These are phyloP conservation scores for Arthromyces matolae DNA, from an alignment of 768 basidiomycete species.

Conservation along the genomic window DNA sequence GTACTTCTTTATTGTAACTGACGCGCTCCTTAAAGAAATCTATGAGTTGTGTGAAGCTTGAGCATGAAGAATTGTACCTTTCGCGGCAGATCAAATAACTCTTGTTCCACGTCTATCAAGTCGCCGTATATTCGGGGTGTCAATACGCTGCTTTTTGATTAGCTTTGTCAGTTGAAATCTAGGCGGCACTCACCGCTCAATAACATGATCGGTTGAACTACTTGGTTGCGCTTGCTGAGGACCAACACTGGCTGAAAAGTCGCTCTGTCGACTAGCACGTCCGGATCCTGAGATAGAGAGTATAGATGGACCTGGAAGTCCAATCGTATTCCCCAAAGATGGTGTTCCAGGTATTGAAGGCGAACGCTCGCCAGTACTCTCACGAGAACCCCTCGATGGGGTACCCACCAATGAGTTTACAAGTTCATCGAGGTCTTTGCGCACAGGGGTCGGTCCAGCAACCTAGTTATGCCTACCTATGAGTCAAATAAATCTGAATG, in stretches of 20 bases:
- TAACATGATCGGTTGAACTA: slow-evolving; percentile 63
- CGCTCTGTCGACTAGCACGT: slow-evolving; percentile 67
- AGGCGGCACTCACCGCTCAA: slow-evolving; percentile 54
- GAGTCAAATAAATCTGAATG: background rate
- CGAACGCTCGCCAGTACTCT: slow-evolving; percentile 62
- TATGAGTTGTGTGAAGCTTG: background rate
- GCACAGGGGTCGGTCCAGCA: slow-evolving; percentile 36
- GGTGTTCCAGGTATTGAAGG: slow-evolving; percentile 77
- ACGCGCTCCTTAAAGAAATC: slow-evolving; percentile 61
- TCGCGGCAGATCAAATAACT: slow-evolving; percentile 85
- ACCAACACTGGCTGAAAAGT: slow-evolving; percentile 47
- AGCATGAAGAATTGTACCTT: slow-evolving; percentile 44
- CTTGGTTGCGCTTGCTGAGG: slow-evolving; percentile 43
- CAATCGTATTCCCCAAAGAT: slow-evolving; percentile 35
- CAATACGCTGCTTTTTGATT: slow-evolving; percentile 40
- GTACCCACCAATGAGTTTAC: slow-evolving; percentile 58
- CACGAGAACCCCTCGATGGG: slow-evolving; percentile 39
- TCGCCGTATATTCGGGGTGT: slow-evolving; percentile 68
- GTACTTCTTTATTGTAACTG: slow-evolving; percentile 81
- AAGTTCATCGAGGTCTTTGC: slow-evolving; percentile 66
- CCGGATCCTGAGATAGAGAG: slow-evolving; percentile 49
- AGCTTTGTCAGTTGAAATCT: background rate
- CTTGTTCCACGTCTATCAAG: slow-evolving; percentile 85
- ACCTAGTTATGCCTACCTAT: slow-evolving; percentile 22
- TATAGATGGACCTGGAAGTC: slow-evolving; percentile 32